These are phyloP conservation scores for Chlamydomonas asymmetrica DNA, from an alignment of 139 green algal genomes.

Conservation along the genomic window DNA sequence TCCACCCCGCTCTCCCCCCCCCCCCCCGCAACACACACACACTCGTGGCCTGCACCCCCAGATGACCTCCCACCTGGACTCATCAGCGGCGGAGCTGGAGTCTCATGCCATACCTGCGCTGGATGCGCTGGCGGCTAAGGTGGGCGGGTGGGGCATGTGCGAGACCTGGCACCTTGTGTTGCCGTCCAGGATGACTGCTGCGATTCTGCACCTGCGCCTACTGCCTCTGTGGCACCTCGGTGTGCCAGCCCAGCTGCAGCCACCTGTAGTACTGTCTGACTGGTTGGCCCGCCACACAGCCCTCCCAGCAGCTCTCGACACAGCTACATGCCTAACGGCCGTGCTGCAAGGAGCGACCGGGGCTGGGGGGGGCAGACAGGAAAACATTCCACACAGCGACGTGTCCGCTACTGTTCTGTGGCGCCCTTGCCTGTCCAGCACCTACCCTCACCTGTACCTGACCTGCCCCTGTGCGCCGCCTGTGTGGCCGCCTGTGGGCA, in stretches of 20 bases:
- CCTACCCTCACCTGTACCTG: not conserved
- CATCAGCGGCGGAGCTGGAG: conserved; percentile 79
- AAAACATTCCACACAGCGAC: not conserved
- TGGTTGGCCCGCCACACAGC: not conserved
- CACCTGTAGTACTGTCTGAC: not conserved
- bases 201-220: too few species aligned
- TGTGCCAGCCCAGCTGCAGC: not conserved
- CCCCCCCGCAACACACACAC: not conserved
- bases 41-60: too few species aligned
- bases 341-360: too few species aligned
- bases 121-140: conserved; percentile 82
- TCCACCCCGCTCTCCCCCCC: not conserved
- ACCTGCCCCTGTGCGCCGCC: not conserved
- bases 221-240: too few species aligned
- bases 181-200: not conserved
- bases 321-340: too few species aligned
- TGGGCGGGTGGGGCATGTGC: not conserved
- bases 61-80: conserved; percentile 74
- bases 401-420: not conserved
- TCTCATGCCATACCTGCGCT: conserved; percentile 79
- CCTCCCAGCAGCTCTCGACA: too few species aligned
- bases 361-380: too few species aligned
- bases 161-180: not conserved
- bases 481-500: not conserved
- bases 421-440: not conserved